Conservation (phyloP, 2,329 filamentous ascomycete species). For the Pseudogymnoascus sp. region DNA sequence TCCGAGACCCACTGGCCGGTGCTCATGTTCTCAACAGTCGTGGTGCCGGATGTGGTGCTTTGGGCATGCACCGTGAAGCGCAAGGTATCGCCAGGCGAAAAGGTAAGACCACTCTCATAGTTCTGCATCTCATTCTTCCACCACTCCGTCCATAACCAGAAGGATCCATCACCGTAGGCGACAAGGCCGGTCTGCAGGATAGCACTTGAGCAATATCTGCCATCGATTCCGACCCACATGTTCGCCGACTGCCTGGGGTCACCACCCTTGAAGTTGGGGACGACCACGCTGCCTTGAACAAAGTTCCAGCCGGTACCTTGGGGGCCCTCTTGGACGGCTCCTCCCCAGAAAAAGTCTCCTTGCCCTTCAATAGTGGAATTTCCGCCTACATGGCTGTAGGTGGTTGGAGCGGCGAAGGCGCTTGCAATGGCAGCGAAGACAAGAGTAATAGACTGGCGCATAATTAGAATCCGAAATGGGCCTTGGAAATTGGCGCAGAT, state of each 20-base stretch:
- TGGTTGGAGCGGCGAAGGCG: background rate
- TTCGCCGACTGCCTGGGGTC: conserved; percentile 34
- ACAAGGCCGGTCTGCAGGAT: conserved; percentile 49
- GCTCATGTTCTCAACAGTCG: conserved; percentile 38
- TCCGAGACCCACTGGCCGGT: conserved; percentile 38
- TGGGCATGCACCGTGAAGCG: conserved; percentile 32
- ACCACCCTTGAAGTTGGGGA: background rate
- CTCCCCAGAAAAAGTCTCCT: background rate
- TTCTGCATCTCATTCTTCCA: conserved; percentile 40
- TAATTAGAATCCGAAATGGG: background rate
- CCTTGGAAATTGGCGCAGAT: background rate
- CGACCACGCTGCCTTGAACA: background rate
- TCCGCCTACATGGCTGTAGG: background rate
- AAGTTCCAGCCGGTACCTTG: background rate
- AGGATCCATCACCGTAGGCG: conserved; percentile 31
- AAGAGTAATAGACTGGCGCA: background rate
- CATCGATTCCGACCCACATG: conserved; percentile 53
- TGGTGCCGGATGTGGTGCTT: conserved; percentile 34
- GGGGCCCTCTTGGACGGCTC: background rate
- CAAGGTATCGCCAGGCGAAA: conserved; percentile 39
- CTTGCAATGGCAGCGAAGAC: background rate
- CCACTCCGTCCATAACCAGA: conserved; percentile 52
- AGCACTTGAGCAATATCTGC: conserved; percentile 43
- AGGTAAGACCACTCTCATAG: conserved; percentile 27
- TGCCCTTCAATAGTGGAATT: background rate